Evolutionary conservation across 257 asterid species (phyloP), one percentile per base, ranked within the genome.

Genomic region (Hygrophila difformis): DNA sequence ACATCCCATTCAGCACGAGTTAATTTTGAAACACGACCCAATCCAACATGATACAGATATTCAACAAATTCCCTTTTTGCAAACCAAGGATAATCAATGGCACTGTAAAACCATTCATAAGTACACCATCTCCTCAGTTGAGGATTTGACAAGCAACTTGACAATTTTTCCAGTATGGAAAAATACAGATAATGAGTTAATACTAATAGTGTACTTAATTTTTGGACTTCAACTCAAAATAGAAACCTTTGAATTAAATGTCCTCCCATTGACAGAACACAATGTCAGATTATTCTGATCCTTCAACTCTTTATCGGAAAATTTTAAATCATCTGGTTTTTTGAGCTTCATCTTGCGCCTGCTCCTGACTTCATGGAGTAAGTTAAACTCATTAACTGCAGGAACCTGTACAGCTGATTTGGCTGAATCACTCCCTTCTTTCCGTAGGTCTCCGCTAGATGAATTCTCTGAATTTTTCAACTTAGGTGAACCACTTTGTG

Each of bases 11-110:
- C 95, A 26, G 72, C 84, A 61, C 80, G 93, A 65, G 88, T 78
- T 59, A 81, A 58, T 70, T 83, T 80, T 23, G 93, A 81, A 58
- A 84, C 88, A 49, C 76, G 93, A 22, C 92, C 93, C 61, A 87
- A 63, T 40, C 97, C 87, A 45, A 78, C 88, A 65, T 87, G 92
- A 70, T 64, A 42, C 59, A 84, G 67, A 70, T 84, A 84, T 57
- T 88, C 96, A 62, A 81, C 95, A 55, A 88, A 88, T 78, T 84
- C 97, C 56, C 69, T 67, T 68, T 81, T 81, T 9, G 89, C 87
- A 69, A 81, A 88, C 97, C 95, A 88, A 23, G 97, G 97, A 65
- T 71, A 81, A 75, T 88, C 97, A 60, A 88, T 81, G 45, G 97
- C 91, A 64, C 95, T 88, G 68, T 88, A 84, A 60, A 88, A 85